Evolutionary conservation across 495 filamentous ascomycete species (phyloP).

Genomic region (Rhizodiscina lignyota): DNA sequence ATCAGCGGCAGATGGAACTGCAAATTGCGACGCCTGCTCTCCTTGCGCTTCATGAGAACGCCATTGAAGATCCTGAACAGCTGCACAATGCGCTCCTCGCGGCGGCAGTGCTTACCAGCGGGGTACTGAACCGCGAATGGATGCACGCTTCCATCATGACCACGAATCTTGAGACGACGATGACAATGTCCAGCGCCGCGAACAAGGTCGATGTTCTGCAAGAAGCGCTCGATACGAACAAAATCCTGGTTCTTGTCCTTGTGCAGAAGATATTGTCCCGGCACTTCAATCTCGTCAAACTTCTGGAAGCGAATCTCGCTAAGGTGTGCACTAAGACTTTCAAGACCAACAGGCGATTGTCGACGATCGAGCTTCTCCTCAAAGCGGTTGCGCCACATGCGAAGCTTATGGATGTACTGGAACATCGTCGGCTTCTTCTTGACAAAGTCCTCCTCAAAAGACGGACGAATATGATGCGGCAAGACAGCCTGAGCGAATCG

Average conservation of each 20-base stretch:
- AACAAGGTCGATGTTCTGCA: slow-evolving; percentile 84
- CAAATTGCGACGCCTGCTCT: slow-evolving; percentile 80
- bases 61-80: slow-evolving; percentile 98
- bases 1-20: slow-evolving; percentile 93
- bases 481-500: slow-evolving; percentile 93
- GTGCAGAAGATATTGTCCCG: slow-evolving; percentile 90
- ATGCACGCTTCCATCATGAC: slow-evolving; percentile 93
- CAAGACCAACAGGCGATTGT: slow-evolving; percentile 46
- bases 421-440: slow-evolving; percentile 83
- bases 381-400: slow-evolving; percentile 93
- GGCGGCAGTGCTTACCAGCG: slow-evolving; percentile 72
- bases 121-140: slow-evolving; percentile 93
- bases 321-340: slow-evolving; percentile 69
- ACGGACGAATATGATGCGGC: slow-evolving; percentile 76
- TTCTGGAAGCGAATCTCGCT: slow-evolving; percentile 95
- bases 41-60: slow-evolving; percentile 74
- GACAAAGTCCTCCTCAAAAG: slow-evolving; percentile 94
- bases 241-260: slow-evolving; percentile 99
- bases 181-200: slow-evolving; percentile 78
- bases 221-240: slow-evolving; percentile 86
- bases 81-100: slow-evolving; percentile 89
- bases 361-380: slow-evolving; percentile 95
- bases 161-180: slow-evolving; percentile 82
- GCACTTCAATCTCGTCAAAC: slow-evolving; percentile 96
- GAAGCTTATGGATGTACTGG: slow-evolving; percentile 93